phyloP scores from a whole-genome alignment of 768 basidiomycete genomes.

The Serendipita sp. region DNA sequence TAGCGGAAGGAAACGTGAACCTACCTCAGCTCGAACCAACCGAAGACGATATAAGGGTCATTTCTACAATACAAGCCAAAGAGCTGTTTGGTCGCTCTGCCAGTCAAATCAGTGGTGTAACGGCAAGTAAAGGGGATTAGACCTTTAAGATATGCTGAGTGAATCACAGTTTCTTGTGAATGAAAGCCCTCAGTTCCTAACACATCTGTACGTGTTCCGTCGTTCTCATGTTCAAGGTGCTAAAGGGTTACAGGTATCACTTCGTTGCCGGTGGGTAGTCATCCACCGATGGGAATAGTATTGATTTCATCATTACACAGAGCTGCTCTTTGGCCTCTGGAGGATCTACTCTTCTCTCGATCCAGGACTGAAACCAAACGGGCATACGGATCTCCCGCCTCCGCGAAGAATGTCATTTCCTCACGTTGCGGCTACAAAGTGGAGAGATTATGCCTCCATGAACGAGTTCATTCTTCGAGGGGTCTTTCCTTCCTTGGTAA shows the following conservation, averaged over 20 bases:
- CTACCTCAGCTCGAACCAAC: slow-evolving; percentile 49
- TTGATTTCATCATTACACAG: slow-evolving; percentile 76
- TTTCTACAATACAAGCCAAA: slow-evolving; percentile 50
- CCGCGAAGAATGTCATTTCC: slow-evolving; percentile 62
- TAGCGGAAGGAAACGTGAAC: slow-evolving; percentile 40
- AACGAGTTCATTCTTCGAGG: slow-evolving; percentile 73
- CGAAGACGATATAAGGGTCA: slow-evolving; percentile 61
- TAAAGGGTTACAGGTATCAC: background rate
- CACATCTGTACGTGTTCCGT: slow-evolving; percentile 7
- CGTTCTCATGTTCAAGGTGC: background rate
- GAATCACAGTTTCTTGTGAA: slow-evolving; percentile 52
- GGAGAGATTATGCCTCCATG: slow-evolving; percentile 86
- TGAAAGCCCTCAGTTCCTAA: slow-evolving; percentile 73
- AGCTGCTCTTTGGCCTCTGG: slow-evolving; percentile 87
- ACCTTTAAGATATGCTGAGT: background rate
- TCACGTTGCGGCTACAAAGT: slow-evolving; percentile 54
- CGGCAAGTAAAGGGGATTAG: slow-evolving; percentile 33
- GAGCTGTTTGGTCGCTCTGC: slow-evolving; percentile 57
- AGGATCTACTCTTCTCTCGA: slow-evolving; percentile 75
- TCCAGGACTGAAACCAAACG: slow-evolving; percentile 42
- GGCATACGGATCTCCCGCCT: slow-evolving; percentile 55
- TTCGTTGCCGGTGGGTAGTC: slow-evolving; percentile 2
- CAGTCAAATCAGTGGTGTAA: slow-evolving; percentile 48
- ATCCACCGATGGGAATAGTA: slow-evolving; percentile 63
- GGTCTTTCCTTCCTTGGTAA: slow-evolving; percentile 60